Conservation (phyloP, 2,329 filamentous ascomycete genomes). For the Neoarthrinium moseri region DNA sequence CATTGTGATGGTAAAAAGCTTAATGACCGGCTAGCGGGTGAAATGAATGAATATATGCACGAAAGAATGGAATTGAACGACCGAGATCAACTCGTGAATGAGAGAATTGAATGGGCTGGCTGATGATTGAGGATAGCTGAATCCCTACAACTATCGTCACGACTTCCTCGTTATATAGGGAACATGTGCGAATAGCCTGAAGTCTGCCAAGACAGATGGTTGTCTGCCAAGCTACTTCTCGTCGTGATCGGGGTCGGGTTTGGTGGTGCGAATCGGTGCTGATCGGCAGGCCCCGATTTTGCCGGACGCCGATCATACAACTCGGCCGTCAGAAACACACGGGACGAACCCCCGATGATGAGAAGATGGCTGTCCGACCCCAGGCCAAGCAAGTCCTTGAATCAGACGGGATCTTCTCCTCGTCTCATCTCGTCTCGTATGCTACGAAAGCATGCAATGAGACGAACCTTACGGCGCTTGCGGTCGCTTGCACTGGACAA, state of each 20-base stretch:
- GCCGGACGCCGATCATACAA: conserved; percentile 7
- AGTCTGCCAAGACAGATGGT: neutral
- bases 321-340: conserved; percentile 2
- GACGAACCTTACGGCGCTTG: too few relatives aligned
- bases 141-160: too few relatives aligned
- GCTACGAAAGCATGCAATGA: neutral
- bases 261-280: too few relatives aligned
- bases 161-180: neutral
- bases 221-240: neutral
- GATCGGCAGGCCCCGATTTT: conserved; percentile 4
- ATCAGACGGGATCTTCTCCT: neutral
- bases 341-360: conserved; percentile 5
- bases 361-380: too few relatives aligned
- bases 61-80: conserved; percentile 14
- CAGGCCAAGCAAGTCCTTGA: too few relatives aligned
- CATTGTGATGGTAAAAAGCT: conserved; percentile 15
- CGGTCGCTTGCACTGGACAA: too few relatives aligned
- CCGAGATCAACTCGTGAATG: conserved; percentile 18
- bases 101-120: conserved; percentile 10
- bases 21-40: conserved; percentile 3
- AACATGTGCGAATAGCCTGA: too few relatives aligned
- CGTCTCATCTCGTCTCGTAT: too few relatives aligned
- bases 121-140: neutral
- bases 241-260: neutral
- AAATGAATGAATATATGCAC: conserved; percentile 11